phyloP scores from a whole-genome alignment of 805 yeast genomes.

The Cyberlindnera meyerae region DNA sequence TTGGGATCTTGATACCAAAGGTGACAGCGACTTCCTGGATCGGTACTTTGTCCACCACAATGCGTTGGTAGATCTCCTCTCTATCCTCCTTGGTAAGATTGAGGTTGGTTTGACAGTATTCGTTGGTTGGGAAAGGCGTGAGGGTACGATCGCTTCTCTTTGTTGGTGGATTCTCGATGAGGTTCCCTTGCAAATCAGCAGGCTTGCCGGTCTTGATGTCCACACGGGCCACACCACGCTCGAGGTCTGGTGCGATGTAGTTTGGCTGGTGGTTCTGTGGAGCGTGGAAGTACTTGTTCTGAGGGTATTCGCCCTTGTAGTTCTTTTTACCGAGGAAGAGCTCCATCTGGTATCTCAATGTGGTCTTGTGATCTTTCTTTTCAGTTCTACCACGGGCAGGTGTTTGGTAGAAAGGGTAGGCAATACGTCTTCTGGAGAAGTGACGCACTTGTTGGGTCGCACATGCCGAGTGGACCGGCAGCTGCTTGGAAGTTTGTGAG shows the following conservation, averaged over 20 bases:
- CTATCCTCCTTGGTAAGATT: conserved; percentile 57
- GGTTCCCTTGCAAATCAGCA: conserved; percentile 20
- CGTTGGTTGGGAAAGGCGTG: conserved; percentile 81
- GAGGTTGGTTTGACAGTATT: conserved; percentile 61
- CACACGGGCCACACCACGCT: conserved; percentile 34
- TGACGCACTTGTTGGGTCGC: conserved; percentile 35
- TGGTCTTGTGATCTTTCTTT: conserved; percentile 42
- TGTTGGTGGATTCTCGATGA: conserved; percentile 6
- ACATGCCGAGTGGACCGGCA: conserved; percentile 2
- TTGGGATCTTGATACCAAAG: conserved; percentile 74
- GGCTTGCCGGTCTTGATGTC: conserved; percentile 31
- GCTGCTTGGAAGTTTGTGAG: conserved; percentile 3
- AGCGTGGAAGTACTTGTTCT: conserved; percentile 70
- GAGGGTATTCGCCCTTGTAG: conserved; percentile 72
- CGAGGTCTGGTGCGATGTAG: conserved; percentile 57
- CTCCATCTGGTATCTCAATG: conserved; percentile 58
- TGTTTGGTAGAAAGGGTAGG: conserved; percentile 49
- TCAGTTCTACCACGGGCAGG: conserved; percentile 36
- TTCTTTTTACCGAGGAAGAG: conserved; percentile 81
- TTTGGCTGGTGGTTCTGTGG: conserved; percentile 67
- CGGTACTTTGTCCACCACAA: conserved; percentile 46
- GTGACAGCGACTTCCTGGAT: conserved; percentile 72
- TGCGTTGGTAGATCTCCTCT: conserved; percentile 52
- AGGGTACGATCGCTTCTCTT: conserved; percentile 26
- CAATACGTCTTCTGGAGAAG: conserved; percentile 47